Evolutionary conservation across 2,329 filamentous ascomycete genomes (phyloP), one percentile per base, ranked within the genome.

Genomic region (Fonsecaea multimorphosa): DNA sequence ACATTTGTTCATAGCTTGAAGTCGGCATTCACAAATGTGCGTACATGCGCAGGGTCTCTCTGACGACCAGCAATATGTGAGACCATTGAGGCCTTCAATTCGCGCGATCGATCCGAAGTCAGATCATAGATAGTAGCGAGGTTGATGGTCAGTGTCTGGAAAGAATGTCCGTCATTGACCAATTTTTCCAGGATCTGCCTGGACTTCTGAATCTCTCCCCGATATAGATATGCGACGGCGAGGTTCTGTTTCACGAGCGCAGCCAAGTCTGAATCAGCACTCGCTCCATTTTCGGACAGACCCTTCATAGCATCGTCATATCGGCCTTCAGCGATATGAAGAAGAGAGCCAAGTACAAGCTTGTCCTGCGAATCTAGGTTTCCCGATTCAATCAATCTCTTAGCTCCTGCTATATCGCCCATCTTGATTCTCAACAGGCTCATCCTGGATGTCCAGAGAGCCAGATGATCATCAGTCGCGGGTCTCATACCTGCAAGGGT

Each of bases 111-210:
- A 72, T 98, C 93, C 0, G 91, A 93, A 75, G 91, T 95, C 7
- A 98, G 84, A 78, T 98, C 95, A 75, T 96, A 98, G 72, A 97
- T 87, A 0, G 94, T 98, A 11, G 89, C 88, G 12, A 99, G 78
- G 75, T 98, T 98, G 79, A 97, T 96, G 0, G 96, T 86, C 1
- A 97, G 79, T 0, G 91, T 91, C 68, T 91, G 89, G 64, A 94
- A 97, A 0, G 87, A 86, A 46, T 86, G 81, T 1, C 88, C 86
- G 0, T 81, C 76, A 2, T 86, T 82, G 0, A 93, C 82, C 11
- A 96, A 79, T 0, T 80, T 78, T 73, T 94, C 89, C 2, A 97
- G 80, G 0, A 91, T 78, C 12, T 82, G 77, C 14, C 87, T 86
- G 0, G 91, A 90, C 84, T 92, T 86, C 62, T 86, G 83, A 76